A percentile compares a stretch with the other conserved stretches of the same genome.
phyloP scores from a whole-genome alignment of 495 filamentous ascomycete genomes.

The Tuber calosporum region DNA sequence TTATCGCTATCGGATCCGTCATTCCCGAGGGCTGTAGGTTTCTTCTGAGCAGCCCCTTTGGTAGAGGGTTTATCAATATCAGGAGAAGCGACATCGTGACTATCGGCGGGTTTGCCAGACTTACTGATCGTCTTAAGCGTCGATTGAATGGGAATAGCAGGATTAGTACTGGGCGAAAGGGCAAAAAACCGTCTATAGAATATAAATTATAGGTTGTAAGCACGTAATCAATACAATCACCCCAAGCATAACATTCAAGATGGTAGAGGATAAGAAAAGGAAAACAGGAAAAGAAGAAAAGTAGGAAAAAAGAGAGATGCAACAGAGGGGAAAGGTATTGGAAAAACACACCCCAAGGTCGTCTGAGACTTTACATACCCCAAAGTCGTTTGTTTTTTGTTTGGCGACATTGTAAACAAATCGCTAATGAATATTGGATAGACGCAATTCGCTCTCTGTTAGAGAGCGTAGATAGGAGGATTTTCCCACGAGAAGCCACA shows the following conservation, averaged over 20 bases:
- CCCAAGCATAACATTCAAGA: background rate
- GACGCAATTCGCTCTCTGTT: background rate
- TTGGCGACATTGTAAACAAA: constrained; percentile 28
- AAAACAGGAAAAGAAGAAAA: background rate
- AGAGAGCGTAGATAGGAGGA: constrained; percentile 12
- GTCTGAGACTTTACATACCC: constrained; percentile 85
- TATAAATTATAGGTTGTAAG: constrained; percentile 18
- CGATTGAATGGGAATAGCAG: constrained; percentile 61
- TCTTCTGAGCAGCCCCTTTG: background rate
- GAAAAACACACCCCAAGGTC: constrained; percentile 68
- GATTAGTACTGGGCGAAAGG: constrained; percentile 49
- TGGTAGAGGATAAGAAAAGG: background rate
- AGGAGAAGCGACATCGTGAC: background rate
- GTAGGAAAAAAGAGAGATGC: constrained; percentile 3
- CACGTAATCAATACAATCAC: background rate
- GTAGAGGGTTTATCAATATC: background rate
- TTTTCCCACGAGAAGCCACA: constrained; percentile 22
- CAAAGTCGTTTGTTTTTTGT: constrained; percentile 72
- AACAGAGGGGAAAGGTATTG: constrained; percentile 18
- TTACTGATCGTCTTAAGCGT: constrained; percentile 44
- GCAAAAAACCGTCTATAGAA: constrained; percentile 63
- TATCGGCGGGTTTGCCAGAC: background rate
- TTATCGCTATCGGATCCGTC: background rate
- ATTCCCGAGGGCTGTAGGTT: background rate
- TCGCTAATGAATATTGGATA: background rate